phyloP scores from a whole-genome alignment of 345 rosid genomes.

The Populus alba region DNA sequence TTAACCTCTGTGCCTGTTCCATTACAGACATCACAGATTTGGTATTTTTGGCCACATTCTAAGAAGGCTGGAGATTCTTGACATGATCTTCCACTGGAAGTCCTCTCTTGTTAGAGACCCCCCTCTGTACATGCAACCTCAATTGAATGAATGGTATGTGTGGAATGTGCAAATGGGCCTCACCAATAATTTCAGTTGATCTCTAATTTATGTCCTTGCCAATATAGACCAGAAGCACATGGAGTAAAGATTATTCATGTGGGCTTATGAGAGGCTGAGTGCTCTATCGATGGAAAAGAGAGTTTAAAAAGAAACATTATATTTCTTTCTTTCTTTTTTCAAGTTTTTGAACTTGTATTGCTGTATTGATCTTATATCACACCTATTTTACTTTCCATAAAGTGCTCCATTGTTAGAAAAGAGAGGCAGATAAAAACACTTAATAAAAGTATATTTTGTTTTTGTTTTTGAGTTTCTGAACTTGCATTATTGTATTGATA shows the following conservation, averaged over 20 bases:
- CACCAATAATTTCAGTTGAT: slow-evolving; percentile 26
- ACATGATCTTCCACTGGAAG: not conserved
- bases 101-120: slow-evolving; percentile 7
- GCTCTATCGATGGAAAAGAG: too few species aligned
- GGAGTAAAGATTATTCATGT: slow-evolving; percentile 11
- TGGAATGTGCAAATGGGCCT: not conserved
- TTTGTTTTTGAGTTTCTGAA: too few species aligned
- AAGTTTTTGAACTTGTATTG: too few species aligned
- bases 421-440: too few species aligned
- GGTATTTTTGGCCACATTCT: not conserved
- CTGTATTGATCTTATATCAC: too few species aligned
- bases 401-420: too few species aligned
- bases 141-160: slow-evolving; percentile 11
- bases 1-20: not conserved
- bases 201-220: not conserved
- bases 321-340: too few species aligned
- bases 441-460: too few species aligned
- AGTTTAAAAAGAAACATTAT: too few species aligned
- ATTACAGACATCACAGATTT: not conserved
- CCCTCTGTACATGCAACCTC: slow-evolving; percentile 7
- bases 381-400: too few species aligned
- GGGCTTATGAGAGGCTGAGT: slow-evolving; percentile 15
- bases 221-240: slow-evolving; percentile 24
- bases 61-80: too few species aligned
- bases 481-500: too few species aligned